phyloP scores from a whole-genome alignment of 257 asterid species.

The Mentha longifolia region DNA sequence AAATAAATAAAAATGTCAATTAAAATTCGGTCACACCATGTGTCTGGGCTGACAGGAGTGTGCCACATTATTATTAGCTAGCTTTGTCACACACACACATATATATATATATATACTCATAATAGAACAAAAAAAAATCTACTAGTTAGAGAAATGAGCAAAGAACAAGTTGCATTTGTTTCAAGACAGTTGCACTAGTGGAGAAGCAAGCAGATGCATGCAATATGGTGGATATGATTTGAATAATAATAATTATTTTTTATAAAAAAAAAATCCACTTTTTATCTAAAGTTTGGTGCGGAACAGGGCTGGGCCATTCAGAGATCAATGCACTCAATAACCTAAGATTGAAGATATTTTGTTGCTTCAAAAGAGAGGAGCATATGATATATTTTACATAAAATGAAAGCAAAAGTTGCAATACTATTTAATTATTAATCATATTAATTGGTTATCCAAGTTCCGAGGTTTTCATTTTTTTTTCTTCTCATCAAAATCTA shows the following conservation, averaged over 20 bases:
- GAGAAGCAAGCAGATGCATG: not conserved
- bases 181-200: not conserved
- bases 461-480: not conserved
- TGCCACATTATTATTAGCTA: no score
- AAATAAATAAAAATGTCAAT: no score
- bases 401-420: not conserved
- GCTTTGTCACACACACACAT: no score
- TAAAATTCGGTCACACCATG: no score
- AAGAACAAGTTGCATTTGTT: not conserved
- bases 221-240: not conserved
- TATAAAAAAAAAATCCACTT: not conserved
- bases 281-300: slow-evolving; percentile 6
- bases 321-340: no score
- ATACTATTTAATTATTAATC: not conserved
- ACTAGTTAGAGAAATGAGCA: no score
- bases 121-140: no score
- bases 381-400: slow-evolving; percentile 1
- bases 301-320: no score
- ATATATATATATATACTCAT: no score
- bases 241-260: no score
- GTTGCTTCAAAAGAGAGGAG: slow-evolving; percentile 4
- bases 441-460: not conserved
- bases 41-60: no score
- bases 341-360: slow-evolving; percentile 6
- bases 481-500: slow-evolving; percentile 1